Base-by-base conservation (phyloP, 1,284 basidiomycete genomes). In the Cystobasidium pallidum region DNA sequence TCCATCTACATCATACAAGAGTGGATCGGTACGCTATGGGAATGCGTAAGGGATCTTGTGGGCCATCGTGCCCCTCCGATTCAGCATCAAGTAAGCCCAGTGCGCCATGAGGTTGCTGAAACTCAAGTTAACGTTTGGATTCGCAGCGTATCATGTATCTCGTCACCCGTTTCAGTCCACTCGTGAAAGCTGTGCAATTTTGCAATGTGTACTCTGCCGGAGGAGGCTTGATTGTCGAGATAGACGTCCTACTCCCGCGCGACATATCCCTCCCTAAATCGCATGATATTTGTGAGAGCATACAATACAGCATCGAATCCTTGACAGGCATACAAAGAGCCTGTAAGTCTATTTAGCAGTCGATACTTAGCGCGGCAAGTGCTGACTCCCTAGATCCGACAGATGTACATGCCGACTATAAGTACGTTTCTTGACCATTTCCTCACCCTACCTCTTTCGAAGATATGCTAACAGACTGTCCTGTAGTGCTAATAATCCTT, bases 1-100 rank as follows among this genome's bases (percentile, higher is more conserved):
- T 83, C 82, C 0, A 57, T 81, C 1, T 78, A 84, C 76, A 81
- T 85, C 76, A 84, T 84, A 73, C 58, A 81, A 61, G 79, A 81
- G 65, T 82, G 81, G 81, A 73, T 76, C 62, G 79, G 80, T 58
- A 84, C 83, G 0, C 75, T 84, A 2, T 75, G 82, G 47, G 80
- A 82, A 67, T 83, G 83, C 74, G 82, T 84, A 47, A 77, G 74
- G 41, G 84, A 84, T 67, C 75, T 83, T 77, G 75, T 77, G 0
- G 75, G 76, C 7, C 58, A 72, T 0, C 73, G 78, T 61, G 78
- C 76, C 17, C 68, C 73, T 41, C 75, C 77, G 3, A 65, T 75
- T 21, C 77, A 78, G 28, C 79, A 80, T 57, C 76, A 77, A 47
- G 76, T 75, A 32, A 54, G 75, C 52, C 62, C 59, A 17, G 39